Evolutionary conservation across 2,329 filamentous ascomycete genomes (phyloP).

Genomic region (Aschersonia sp.): DNA sequence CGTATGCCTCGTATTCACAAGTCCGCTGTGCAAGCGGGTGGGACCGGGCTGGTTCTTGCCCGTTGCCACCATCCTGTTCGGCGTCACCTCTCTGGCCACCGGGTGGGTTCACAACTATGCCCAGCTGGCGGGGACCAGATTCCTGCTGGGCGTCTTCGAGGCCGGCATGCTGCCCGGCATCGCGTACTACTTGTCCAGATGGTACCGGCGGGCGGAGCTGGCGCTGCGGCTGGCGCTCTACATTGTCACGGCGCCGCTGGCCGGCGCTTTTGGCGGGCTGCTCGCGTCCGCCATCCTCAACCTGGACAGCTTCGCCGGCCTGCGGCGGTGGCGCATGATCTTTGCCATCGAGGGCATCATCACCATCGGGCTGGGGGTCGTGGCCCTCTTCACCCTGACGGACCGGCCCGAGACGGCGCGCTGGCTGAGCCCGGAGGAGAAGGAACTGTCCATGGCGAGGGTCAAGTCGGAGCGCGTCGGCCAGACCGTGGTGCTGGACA

Average conservation of each 20-base stretch:
- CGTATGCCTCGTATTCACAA: constrained; percentile 55
- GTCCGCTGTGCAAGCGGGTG: constrained; percentile 53
- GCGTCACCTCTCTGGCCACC: constrained; percentile 46
- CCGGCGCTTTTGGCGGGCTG: constrained; percentile 57
- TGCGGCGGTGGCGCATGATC: constrained; percentile 52
- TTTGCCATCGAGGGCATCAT: constrained; percentile 57
- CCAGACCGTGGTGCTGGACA: constrained; percentile 47
- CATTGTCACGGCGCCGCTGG: constrained; percentile 55
- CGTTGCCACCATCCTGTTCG: constrained; percentile 44
- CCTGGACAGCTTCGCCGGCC: constrained; percentile 39
- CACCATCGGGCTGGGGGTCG: constrained; percentile 33
- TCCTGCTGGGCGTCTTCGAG: constrained; percentile 55
- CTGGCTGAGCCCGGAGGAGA: constrained; percentile 53
- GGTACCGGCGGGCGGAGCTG: constrained; percentile 56
- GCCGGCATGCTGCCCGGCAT: constrained; percentile 62
- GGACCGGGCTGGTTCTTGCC: constrained; percentile 63
- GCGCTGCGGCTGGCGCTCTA: constrained; percentile 54
- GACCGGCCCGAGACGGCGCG: constrained; percentile 53
- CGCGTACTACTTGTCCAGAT: constrained; percentile 57
- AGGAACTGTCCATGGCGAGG: constrained; percentile 48
- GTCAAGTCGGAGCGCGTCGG: constrained; percentile 54
- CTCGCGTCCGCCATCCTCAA: constrained; percentile 49
- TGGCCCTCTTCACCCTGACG: constrained; percentile 50
- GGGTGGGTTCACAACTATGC: constrained; percentile 46
- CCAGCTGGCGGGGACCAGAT: constrained; percentile 43